A percentile compares a stretch with the other conserved stretches of the same genome.
These are phyloP conservation scores for Colletotrichum neosansevieriae DNA, from an alignment of 2,329 filamentous ascomycete species.

Conservation along the genomic window DNA sequence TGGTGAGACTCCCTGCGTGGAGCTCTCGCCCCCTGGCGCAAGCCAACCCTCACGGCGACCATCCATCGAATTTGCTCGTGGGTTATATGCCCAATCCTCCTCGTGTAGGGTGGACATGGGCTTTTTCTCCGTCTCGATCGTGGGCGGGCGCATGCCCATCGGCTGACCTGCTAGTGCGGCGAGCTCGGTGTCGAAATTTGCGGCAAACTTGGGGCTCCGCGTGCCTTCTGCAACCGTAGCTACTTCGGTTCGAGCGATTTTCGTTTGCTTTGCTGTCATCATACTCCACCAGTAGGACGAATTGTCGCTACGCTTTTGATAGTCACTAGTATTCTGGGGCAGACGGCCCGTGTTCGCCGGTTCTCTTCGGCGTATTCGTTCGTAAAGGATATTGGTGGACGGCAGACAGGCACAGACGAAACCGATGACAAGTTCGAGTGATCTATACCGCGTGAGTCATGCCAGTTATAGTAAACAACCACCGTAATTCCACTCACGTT, in stretches of 20 bases:
- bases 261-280: slow-evolving; percentile 15
- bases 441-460: slow-evolving; percentile 8
- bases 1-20: not conserved
- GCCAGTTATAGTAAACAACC: not conserved
- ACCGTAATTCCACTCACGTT: slow-evolving; percentile 28
- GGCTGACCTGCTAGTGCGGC: slow-evolving; percentile 21
- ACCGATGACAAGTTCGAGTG: slow-evolving; percentile 41
- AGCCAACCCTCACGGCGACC: slow-evolving; percentile 36
- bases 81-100: not conserved
- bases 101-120: not conserved
- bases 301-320: not conserved
- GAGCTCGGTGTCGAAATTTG: slow-evolving; percentile 33
- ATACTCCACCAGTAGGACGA: slow-evolving; percentile 31
- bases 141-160: not conserved
- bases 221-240: not conserved
- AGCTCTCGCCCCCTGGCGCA: slow-evolving; percentile 1
- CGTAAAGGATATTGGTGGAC: slow-evolving; percentile 39
- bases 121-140: not conserved
- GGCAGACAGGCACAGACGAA: slow-evolving; percentile 41
- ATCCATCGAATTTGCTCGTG: slow-evolving; percentile 30
- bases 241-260: not conserved
- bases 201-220: not conserved
- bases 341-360: not conserved
- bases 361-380: slow-evolving; percentile 12
- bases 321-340: not conserved